Percentiles rank a stretch among this genome's conserved stretches.
These are phyloP conservation scores for Coniochaeta sp. DNA, from an alignment of 2,329 filamentous ascomycete species.

Conservation along the genomic window DNA sequence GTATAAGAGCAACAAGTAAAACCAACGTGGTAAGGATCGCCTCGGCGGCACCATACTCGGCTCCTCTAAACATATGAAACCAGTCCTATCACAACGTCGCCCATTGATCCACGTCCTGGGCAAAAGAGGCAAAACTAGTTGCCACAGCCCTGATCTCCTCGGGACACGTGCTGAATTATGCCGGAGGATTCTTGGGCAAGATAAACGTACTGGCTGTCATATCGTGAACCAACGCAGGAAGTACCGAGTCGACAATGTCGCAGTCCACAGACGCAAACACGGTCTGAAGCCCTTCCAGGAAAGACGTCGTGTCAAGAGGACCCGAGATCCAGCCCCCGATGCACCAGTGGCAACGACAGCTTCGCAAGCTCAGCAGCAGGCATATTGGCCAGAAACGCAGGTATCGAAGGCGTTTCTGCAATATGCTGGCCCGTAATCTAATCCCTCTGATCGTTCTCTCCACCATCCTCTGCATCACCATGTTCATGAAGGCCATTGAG, in stretches of 20 bases:
- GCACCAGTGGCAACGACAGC: background rate
- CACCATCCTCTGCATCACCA: constrained; percentile 14
- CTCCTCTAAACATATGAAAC: background rate
- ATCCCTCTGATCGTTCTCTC: constrained; percentile 6
- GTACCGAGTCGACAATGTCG: background rate
- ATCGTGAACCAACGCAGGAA: background rate
- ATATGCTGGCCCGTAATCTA: background rate
- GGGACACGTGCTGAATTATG: background rate
- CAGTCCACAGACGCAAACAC: background rate
- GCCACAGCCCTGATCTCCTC: background rate
- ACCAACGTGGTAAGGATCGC: background rate
- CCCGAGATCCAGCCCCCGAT: background rate
- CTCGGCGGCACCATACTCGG: background rate
- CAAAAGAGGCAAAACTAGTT: background rate
- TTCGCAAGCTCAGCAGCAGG: background rate
- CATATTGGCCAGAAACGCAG: background rate
- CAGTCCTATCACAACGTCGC: background rate
- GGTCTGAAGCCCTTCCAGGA: background rate
- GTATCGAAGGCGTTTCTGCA: background rate
- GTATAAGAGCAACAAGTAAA: background rate
- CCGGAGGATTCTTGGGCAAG: background rate
- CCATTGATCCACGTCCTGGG: background rate
- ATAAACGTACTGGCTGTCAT: background rate
- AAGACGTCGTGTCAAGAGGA: background rate
- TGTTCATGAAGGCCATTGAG: constrained; percentile 18